Conservation (phyloP, 371 early-diverging fungal species). For the Fennellomyces sp. region DNA sequence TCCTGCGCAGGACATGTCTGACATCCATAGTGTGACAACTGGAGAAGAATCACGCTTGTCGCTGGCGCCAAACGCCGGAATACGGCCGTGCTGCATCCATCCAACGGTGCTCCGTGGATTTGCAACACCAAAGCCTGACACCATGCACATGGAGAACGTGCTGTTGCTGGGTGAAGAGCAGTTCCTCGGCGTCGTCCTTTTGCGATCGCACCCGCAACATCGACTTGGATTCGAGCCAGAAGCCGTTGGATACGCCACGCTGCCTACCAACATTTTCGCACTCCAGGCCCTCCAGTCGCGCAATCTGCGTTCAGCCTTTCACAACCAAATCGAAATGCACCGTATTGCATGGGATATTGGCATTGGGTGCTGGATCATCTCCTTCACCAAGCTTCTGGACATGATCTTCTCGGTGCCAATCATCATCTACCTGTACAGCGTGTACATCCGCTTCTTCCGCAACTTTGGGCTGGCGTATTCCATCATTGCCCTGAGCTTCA, state of each 20-base stretch:
- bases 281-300: conserved; percentile 43
- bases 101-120: conserved; percentile 49
- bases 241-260: conserved; percentile 42
- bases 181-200: conserved; percentile 34
- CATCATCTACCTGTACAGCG: conserved; percentile 40
- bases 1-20: conserved; percentile 19
- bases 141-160: conserved; percentile 50
- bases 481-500: conserved; percentile 39
- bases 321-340: conserved; percentile 42
- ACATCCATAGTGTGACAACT: conserved; percentile 8
- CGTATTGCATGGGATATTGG: conserved; percentile 41
- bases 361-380: conserved; percentile 40
- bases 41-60: conserved; percentile 33
- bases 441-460: conserved; percentile 34
- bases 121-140: conserved; percentile 33
- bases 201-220: conserved; percentile 42
- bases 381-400: conserved; percentile 36
- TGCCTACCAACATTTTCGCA: conserved; percentile 39
- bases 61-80: conserved; percentile 24
- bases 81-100: conserved; percentile 46
- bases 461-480: conserved; percentile 28
- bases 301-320: conserved; percentile 37
- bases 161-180: conserved; percentile 51
- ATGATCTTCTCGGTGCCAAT: conserved; percentile 44
- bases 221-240: conserved; percentile 54